phyloP scores from a whole-genome alignment of 768 basidiomycete species.

The Tephrocybe sp. region DNA sequence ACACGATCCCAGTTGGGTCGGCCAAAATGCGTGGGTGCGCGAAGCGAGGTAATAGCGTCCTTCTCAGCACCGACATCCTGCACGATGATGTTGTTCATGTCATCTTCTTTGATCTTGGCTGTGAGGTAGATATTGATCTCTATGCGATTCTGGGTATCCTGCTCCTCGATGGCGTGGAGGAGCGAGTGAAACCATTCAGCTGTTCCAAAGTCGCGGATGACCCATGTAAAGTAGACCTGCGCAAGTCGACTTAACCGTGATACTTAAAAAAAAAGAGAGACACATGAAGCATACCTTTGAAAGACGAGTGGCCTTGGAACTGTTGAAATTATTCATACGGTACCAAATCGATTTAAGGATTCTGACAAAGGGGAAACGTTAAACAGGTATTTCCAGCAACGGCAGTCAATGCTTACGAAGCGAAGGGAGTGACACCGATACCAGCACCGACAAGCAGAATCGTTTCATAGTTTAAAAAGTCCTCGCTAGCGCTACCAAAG shows the following conservation, averaged over 20 bases:
- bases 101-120: conserved; percentile 87
- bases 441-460: conserved; percentile 90
- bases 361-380: conserved; percentile 34
- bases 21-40: conserved; percentile 92
- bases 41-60: conserved; percentile 86
- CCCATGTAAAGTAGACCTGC: conserved; percentile 89
- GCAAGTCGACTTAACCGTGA: too few species aligned
- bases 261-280: background rate
- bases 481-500: conserved; percentile 90
- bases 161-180: conserved; percentile 89
- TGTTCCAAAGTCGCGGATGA: conserved; percentile 88
- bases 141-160: conserved; percentile 81
- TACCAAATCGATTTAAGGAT: conserved; percentile 95
- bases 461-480: conserved; percentile 88
- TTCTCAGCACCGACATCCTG: conserved; percentile 92
- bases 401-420: conserved; percentile 60
- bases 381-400: background rate
- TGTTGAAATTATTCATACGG: conserved; percentile 86
- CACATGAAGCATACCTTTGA: conserved; percentile 56
- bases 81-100: conserved; percentile 91
- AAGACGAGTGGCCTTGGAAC: conserved; percentile 73
- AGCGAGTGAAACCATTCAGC: conserved; percentile 96
- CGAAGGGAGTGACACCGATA: conserved; percentile 96
- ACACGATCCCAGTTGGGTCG: conserved; percentile 84
- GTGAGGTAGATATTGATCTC: conserved; percentile 96